Base-by-base conservation (phyloP, 1,139 yeast species). In the Magnusiomyces tetraspermus region DNA sequence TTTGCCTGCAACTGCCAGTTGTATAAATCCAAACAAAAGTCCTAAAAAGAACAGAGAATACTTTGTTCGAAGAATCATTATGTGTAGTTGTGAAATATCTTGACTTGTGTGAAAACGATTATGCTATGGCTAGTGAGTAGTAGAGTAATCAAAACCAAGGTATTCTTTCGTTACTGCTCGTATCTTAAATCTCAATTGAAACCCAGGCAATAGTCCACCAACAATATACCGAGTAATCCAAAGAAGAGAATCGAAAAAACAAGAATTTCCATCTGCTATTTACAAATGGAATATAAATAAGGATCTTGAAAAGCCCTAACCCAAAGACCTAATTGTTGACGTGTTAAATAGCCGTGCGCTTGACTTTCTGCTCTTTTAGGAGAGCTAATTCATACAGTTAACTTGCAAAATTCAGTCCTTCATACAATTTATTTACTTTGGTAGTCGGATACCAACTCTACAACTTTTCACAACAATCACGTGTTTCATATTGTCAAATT, bases 1-100 rank as follows among this genome's bases (percentile, higher is more conserved):
- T 17, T 55, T 60, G 1, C 60, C 65, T 17, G 63, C 66, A 1
- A 51, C 43, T n/a, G 56, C 60, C 3, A 46, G 36, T 31, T 55
- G 56, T n/a, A 52, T 23, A 11, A 57, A 50, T n/a, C 52, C 51
- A 11, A 57, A 43, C n/a, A 53, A 21, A 21, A 53, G 46, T 44
- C 50, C 48, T 10, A 45, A 2, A 11, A 24, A 17, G 10, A 38
- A 15, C 8, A 38, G 8, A 10, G 24, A 19, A 21, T 17, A 38
- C 15, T 5, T 17, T 21, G 24, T 8, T 38, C 42, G 42, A 36
- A 26, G 6, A 28, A 43, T 43, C 31, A 43, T 24, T 15, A n/a
- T 17, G 46, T n/a, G 11, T 15, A 24, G 43, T 38, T 4, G 17
- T 17, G 43, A 38, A 38, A 30, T 30, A 30, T 30, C 13, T 30